Percentiles rank a stretch among this genome's conserved stretches.
These are phyloP conservation scores for Cyclaneusma minus DNA, from an alignment of 2,329 filamentous ascomycete genomes.

Conservation along the genomic window DNA sequence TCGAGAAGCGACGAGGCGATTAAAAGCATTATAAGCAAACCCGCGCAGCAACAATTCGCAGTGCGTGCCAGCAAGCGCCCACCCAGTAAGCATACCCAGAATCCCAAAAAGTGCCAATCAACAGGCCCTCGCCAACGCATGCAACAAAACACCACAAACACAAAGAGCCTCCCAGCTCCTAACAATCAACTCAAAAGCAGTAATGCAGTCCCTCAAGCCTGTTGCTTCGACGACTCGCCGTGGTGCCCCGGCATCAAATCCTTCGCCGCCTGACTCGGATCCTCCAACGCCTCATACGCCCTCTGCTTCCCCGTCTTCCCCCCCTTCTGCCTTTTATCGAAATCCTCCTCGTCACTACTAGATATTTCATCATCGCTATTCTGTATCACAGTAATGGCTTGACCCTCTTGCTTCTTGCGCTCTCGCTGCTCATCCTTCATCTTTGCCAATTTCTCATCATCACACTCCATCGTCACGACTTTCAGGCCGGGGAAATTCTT, in stretches of 20 bases:
- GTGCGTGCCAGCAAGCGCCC: no score
- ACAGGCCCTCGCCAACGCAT: no score
- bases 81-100: no score
- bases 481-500: conserved; percentile 64
- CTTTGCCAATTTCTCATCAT: conserved; percentile 54
- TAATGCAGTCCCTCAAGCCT: no score
- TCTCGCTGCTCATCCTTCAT: conserved; percentile 66
- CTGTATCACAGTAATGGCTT: conserved; percentile 35
- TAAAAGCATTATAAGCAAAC: no score
- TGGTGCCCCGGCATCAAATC: conserved; percentile 2
- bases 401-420: conserved; percentile 51
- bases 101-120: no score
- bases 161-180: no score
- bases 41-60: no score
- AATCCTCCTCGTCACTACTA: conserved; percentile 20
- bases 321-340: background rate
- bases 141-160: no score
- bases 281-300: conserved; percentile 33
- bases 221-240: no score
- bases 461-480: conserved; percentile 61
- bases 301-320: conserved; percentile 35
- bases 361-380: conserved; percentile 26
- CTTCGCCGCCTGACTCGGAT: conserved; percentile 20
- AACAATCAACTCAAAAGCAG: no score
- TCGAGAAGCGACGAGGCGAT: no score